Percentiles rank a stretch among this genome's conserved stretches.
Conservation (phyloP, 2,329 filamentous ascomycete species). For the Pseudogymnoascus pannorum region DNA sequence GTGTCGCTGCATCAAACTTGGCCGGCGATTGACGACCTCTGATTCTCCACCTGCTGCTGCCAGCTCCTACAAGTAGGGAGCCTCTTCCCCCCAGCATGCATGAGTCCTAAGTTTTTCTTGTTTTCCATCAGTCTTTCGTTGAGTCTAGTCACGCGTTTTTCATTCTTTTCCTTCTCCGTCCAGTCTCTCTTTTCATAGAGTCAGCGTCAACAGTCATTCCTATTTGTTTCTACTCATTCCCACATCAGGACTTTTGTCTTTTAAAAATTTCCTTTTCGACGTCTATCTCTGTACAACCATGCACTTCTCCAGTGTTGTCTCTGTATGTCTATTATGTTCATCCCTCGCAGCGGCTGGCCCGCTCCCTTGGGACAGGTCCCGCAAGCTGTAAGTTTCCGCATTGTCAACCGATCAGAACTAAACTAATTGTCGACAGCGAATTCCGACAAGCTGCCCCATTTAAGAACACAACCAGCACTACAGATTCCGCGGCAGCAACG, state of each 20-base stretch:
- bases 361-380: constrained; percentile 14
- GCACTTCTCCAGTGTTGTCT: constrained; percentile 16
- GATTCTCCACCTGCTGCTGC: neutral
- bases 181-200: neutral
- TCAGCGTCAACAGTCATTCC: neutral
- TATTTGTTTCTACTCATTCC: constrained; percentile 10
- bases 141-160: neutral
- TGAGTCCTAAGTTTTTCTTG: neutral
- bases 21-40: neutral
- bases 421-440: constrained; percentile 10
- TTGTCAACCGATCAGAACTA: neutral
- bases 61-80: constrained; percentile 6
- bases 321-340: constrained; percentile 13
- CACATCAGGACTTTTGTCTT: neutral
- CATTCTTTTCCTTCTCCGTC: constrained; percentile 9
- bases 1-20: neutral
- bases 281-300: constrained; percentile 13
- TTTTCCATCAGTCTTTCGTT: constrained; percentile 1
- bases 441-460: constrained; percentile 2
- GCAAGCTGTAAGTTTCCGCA: constrained; percentile 15
- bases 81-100: neutral
- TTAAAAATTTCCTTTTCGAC: constrained; percentile 7
- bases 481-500: neutral
- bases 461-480: neutral
- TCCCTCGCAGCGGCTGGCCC: constrained; percentile 19